These are phyloP conservation scores for Gomphus sp. DNA, from an alignment of 1,284 basidiomycete genomes.

Conservation along the genomic window DNA sequence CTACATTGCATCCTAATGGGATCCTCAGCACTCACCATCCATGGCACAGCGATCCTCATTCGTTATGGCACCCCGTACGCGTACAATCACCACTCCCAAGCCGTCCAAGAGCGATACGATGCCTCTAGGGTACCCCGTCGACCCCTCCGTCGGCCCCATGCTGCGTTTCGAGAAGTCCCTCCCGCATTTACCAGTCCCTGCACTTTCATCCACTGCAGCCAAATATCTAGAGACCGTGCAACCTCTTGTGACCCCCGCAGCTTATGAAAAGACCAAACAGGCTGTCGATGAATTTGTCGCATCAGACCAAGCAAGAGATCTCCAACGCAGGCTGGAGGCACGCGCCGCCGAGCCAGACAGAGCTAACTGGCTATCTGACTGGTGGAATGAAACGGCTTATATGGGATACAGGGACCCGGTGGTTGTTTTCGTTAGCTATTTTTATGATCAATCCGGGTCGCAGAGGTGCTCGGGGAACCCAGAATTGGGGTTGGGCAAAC, in stretches of 20 bases:
- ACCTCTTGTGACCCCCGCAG: constrained; percentile 61
- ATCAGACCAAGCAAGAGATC: constrained; percentile 59
- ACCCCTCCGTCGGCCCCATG: constrained; percentile 55
- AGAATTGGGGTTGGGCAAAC: too few species aligned
- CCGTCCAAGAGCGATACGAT: constrained; percentile 16
- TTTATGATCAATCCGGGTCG: constrained; percentile 57
- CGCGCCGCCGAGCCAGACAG: constrained; percentile 54
- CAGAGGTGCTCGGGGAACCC: background rate
- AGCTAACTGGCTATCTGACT: constrained; percentile 87
- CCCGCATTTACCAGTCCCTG: constrained; percentile 78
- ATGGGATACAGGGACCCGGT: constrained; percentile 85
- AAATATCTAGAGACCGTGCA: constrained; percentile 83
- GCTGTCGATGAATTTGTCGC: constrained; percentile 64
- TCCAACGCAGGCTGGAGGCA: constrained; percentile 76
- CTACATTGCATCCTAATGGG: background rate
- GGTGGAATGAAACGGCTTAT: constrained; percentile 96
- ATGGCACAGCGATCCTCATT: constrained; percentile 1
- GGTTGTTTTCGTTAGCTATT: constrained; percentile 93
- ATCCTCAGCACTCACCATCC: background rate
- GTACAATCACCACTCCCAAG: constrained; percentile 6
- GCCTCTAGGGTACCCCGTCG: constrained; percentile 34
- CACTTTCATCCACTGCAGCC: constrained; percentile 67
- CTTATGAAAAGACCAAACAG: constrained; percentile 50
- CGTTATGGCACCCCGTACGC: constrained; percentile 1
- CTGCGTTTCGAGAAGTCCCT: constrained; percentile 74